phyloP scores from a whole-genome alignment of 345 rosid genomes.

The Ceriops decandra region DNA sequence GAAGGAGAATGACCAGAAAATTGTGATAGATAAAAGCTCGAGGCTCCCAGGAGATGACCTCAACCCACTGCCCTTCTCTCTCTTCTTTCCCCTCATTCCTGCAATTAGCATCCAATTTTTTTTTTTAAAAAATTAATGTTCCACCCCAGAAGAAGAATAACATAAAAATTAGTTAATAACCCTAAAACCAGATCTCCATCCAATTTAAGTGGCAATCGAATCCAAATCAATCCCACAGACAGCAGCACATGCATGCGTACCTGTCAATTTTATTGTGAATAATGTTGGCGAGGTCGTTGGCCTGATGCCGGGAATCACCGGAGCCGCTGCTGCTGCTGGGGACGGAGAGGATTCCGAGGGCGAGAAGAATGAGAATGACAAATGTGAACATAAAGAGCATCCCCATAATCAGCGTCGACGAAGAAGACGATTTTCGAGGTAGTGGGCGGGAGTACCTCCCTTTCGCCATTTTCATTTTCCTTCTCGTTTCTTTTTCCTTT shows the following conservation, averaged over 20 bases:
- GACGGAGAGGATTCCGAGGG: conserved; percentile 64
- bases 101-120: conserved; percentile 2
- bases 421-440: conserved; percentile 48
- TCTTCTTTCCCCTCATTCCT: conserved; percentile 46
- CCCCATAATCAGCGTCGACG: conserved; percentile 49
- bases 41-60: conserved; percentile 95
- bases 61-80: conserved; percentile 69
- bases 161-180: background rate
- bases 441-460: conserved; percentile 52
- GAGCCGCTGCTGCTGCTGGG: conserved; percentile 48
- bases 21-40: conserved; percentile 80
- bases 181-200: conserved; percentile 9
- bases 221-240: conserved; percentile 4
- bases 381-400: conserved; percentile 56
- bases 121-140: no score
- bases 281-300: conserved; percentile 76
- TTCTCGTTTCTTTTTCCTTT: no score
- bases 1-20: conserved; percentile 50
- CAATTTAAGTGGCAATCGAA: background rate
- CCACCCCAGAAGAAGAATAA: background rate
- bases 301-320: conserved; percentile 35
- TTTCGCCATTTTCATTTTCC: conserved; percentile 46
- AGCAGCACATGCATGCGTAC: conserved; percentile 19
- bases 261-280: conserved; percentile 36
- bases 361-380: conserved; percentile 62